A percentile compares a stretch with the other conserved stretches of the same genome.
Evolutionary conservation across 495 filamentous ascomycete species (phyloP).

Genomic region (Xylaria cubensis): DNA sequence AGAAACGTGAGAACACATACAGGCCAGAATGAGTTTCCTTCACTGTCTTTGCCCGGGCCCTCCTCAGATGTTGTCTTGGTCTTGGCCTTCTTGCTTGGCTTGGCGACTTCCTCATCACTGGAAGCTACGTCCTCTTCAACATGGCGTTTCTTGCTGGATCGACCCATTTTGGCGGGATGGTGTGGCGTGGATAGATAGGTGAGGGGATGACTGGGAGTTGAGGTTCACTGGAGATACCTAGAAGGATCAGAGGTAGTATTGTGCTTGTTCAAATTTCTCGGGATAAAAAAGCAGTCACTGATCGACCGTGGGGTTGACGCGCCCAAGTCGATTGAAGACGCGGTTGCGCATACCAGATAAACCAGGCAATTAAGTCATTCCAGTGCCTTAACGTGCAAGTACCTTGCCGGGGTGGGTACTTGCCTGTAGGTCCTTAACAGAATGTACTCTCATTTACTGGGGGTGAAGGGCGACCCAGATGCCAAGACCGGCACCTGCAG

Average conservation of each 20-base stretch:
- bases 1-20: constrained; percentile 40
- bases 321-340: background rate
- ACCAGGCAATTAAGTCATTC: background rate
- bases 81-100: constrained; percentile 51
- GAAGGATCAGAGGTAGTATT: background rate
- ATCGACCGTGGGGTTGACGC: constrained; percentile 18
- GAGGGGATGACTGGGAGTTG: background rate
- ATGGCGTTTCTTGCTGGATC: constrained; percentile 25
- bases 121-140: constrained; percentile 38
- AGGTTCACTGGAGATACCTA: background rate
- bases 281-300: background rate
- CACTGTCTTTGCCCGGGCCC: constrained; percentile 50
- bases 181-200: background rate
- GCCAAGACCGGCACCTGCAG: constrained; percentile 19
- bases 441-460: background rate
- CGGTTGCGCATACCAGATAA: background rate
- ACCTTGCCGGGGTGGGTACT: background rate
- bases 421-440: background rate
- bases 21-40: constrained; percentile 63
- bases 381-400: background rate
- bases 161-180: constrained; percentile 10
- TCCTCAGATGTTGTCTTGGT: constrained; percentile 30
- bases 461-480: background rate
- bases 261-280: background rate
- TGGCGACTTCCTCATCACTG: constrained; percentile 37